Evolutionary conservation across 371 early-diverging fungal genomes (phyloP), one percentile per base, ranked within the genome.

Genomic region (Lichtheimia hyalospora): DNA sequence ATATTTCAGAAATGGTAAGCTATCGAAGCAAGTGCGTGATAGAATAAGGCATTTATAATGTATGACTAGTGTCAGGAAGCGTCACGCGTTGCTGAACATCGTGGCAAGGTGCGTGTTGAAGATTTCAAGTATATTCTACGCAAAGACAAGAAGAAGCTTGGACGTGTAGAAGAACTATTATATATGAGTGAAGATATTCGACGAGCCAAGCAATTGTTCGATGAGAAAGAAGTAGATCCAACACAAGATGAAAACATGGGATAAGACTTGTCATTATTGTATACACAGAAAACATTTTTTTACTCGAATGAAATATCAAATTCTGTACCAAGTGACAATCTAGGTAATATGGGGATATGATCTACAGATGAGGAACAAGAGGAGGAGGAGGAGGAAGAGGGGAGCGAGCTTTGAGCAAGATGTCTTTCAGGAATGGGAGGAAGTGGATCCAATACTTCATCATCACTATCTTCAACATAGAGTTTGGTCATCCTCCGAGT

Each of bases 111-210:
- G 16, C 91, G 89, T 42, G 93, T 97, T 8, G 92, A 95, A 23
- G 99, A 99, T 69, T 91, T 98, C 61, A 89, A 98, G 59, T 94
- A 92, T 67, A 89, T 90, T 8, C 70, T 99, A 24, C 89, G 96
- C 53, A 91, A 93, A 58, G 99, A 99, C 66, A 86, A 92, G 34
- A 97, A 95, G 80, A 99, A 98, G 72, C 87, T 97, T 34, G 95
- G 94, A 0, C 88, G 99, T 66, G 94, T 96, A 2, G 96, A 98
- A 60, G 97, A 99, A 66, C 79, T 99, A 25, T 70, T 99, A 24
- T 88, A 92, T 53, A 90, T 94, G 85, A 93, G 92, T 68, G 95
- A 97, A 80, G 98, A 98, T 64, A 89, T 99, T 58, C 89, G 91
- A 67, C 80, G 84, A 53, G 98, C 98, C 4, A 87, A 94, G 52